Conservation (phyloP, 768 basidiomycete species). For the Rhodotorula taiwanensis region DNA sequence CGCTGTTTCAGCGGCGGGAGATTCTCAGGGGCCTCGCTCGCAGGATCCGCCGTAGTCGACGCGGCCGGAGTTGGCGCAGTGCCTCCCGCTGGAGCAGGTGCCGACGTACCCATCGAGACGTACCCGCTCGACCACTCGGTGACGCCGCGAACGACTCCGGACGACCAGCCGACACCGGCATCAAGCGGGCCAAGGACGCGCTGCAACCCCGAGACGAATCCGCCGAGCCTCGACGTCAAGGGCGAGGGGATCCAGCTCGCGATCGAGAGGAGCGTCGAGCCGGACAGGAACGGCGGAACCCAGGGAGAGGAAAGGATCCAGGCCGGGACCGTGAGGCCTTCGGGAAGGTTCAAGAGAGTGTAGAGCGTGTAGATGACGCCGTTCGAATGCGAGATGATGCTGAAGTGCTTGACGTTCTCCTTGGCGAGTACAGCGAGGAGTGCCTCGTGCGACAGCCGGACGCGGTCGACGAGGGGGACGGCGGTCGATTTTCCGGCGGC, state of each 20-base stretch:
- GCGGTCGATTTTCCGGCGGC: not conserved
- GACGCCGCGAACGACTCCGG: not conserved
- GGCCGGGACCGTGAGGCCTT: not conserved
- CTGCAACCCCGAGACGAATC: not conserved
- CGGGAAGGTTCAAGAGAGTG: constrained; percentile 3
- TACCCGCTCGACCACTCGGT: not conserved
- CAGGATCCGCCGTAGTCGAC: not conserved
- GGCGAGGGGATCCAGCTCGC: constrained; percentile 12
- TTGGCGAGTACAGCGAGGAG: constrained; percentile 3
- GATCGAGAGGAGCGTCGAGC: not conserved
- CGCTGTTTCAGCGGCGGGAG: constrained; percentile 1
- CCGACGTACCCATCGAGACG: not conserved
- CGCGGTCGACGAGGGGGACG: not conserved
- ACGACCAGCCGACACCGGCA: not conserved
- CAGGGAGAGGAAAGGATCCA: constrained; percentile 24
- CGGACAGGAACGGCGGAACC: constrained; percentile 16
- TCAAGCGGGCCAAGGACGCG: not conserved
- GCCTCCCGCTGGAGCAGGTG: not conserved
- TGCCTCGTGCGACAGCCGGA: not conserved
- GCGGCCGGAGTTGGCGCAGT: not conserved
- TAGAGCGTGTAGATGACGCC: constrained; percentile 23
- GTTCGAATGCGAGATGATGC: constrained; percentile 26
- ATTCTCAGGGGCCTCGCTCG: not conserved
- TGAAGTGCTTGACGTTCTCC: not conserved
- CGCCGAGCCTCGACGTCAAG: not conserved